Evolutionary conservation across 345 rosid species (phyloP).

Genomic region (Bruguiera gymnorhiza): DNA sequence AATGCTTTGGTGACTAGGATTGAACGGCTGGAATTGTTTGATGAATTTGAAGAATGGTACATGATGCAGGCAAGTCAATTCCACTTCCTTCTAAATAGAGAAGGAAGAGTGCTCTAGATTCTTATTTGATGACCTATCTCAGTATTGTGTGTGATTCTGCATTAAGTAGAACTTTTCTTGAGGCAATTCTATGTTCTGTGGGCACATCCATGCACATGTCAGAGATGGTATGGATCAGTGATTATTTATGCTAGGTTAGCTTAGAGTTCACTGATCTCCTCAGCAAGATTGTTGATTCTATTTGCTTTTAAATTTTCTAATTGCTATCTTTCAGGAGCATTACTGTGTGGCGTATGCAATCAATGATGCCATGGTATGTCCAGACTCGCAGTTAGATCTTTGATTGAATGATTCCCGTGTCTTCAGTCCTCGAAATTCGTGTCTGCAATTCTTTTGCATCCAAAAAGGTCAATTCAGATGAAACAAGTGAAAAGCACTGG

Average conservation of each 20-base stretch:
- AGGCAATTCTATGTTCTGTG: neutral
- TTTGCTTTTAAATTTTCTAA: slow-evolving; percentile 9
- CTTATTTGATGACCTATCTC: slow-evolving; percentile 4
- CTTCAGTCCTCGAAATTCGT: neutral
- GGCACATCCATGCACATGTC: neutral
- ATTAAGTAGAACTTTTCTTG: slow-evolving; percentile 6
- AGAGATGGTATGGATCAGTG: slow-evolving; percentile 3
- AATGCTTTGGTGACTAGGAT: slow-evolving; percentile 52
- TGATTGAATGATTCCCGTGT: neutral
- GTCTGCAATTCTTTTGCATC: neutral
- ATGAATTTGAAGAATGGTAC: slow-evolving; percentile 97
- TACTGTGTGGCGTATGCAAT: slow-evolving; percentile 84
- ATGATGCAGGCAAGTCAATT: slow-evolving; percentile 92
- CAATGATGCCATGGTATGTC: slow-evolving; percentile 79
- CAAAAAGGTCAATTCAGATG: too few relatives aligned
- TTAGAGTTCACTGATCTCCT: slow-evolving; percentile 10
- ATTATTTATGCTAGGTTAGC: slow-evolving; percentile 1
- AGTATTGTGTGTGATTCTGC: slow-evolving; percentile 6
- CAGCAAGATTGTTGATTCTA: slow-evolving; percentile 4
- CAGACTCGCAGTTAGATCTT: slow-evolving; percentile 8
- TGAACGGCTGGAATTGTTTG: slow-evolving; percentile 85
- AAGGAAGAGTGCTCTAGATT: slow-evolving; percentile 5
- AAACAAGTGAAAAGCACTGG: too few relatives aligned
- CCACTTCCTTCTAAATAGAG: slow-evolving; percentile 11
- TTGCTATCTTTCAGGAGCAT: slow-evolving; percentile 62